Evolutionary conservation across 2,329 filamentous ascomycete species (phyloP).

Genomic region (Cadophora malorum): DNA sequence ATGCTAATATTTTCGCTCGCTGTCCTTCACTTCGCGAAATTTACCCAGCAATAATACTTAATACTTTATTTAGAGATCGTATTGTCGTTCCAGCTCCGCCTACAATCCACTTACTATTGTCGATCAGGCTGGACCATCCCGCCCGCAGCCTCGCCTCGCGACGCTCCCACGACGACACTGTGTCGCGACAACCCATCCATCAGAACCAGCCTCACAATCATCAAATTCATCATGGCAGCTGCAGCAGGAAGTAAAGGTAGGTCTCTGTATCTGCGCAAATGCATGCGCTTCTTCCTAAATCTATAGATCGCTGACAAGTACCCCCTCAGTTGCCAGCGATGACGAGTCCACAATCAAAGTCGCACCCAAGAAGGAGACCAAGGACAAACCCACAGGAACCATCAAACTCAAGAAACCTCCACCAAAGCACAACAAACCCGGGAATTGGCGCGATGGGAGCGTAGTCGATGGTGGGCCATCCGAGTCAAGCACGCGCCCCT

Average conservation of each 20-base stretch:
- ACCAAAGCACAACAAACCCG: constrained; percentile 69
- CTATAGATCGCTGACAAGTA: constrained; percentile 14
- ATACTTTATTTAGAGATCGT: not conserved
- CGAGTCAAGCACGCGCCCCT: not conserved
- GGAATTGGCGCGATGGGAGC: constrained; percentile 74
- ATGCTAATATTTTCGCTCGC: not conserved
- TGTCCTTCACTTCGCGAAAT: not conserved
- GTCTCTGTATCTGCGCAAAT: not conserved
- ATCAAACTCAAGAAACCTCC: constrained; percentile 69
- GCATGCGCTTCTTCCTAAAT: not conserved
- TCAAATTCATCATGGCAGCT: constrained; percentile 26
- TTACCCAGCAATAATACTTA: not conserved
- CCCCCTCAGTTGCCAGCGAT: constrained; percentile 46
- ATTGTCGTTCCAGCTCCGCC: not conserved
- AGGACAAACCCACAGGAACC: constrained; percentile 53
- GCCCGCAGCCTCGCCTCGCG: constrained; percentile 22
- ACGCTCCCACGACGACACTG: constrained; percentile 5
- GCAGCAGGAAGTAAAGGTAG: constrained; percentile 27
- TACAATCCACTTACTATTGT: not conserved
- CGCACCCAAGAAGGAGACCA: constrained; percentile 52
- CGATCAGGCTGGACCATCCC: not conserved
- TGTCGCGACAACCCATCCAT: constrained; percentile 10
- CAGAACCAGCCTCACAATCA: constrained; percentile 17
- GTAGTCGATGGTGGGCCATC: constrained; percentile 60
- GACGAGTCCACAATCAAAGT: constrained; percentile 69